These are phyloP conservation scores for Citrullus colocynthis DNA, from an alignment of 306 rosid species.

Conservation along the genomic window DNA sequence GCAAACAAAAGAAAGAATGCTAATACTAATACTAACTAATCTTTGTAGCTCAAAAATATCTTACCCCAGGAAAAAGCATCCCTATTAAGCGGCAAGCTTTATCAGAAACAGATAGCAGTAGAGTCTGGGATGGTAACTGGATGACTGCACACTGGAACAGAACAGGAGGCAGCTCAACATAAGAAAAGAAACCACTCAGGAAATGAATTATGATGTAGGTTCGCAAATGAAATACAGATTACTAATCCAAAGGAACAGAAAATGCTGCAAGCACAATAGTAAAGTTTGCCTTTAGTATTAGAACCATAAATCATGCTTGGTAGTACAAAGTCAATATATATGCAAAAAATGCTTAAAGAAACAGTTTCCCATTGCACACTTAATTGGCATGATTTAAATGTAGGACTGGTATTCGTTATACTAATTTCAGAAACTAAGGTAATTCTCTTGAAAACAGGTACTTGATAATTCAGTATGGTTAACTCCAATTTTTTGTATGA, in stretches of 20 bases:
- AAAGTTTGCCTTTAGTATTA: background rate
- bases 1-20: background rate
- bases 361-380: background rate
- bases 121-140: conserved; percentile 86
- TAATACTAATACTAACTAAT: background rate
- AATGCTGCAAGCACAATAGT: background rate
- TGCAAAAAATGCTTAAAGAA: background rate
- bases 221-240: background rate
- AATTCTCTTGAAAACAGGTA: background rate
- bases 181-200: background rate
- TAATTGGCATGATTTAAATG: background rate
- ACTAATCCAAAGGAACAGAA: background rate
- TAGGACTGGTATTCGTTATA: background rate
- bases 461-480: background rate
- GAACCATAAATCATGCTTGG: background rate
- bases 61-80: conserved; percentile 97
- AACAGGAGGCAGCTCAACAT: background rate
- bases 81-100: conserved; percentile 92
- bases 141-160: conserved; percentile 90
- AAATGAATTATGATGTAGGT: background rate
- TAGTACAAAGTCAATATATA: background rate
- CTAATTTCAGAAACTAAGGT: background rate
- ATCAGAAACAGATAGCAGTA: conserved; percentile 89
- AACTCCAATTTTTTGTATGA: background rate
- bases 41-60: conserved; percentile 10